Evolutionary conservation across 352 stramenopile genomes (phyloP).

Genomic region (Pilasporangium apinafurcum): DNA sequence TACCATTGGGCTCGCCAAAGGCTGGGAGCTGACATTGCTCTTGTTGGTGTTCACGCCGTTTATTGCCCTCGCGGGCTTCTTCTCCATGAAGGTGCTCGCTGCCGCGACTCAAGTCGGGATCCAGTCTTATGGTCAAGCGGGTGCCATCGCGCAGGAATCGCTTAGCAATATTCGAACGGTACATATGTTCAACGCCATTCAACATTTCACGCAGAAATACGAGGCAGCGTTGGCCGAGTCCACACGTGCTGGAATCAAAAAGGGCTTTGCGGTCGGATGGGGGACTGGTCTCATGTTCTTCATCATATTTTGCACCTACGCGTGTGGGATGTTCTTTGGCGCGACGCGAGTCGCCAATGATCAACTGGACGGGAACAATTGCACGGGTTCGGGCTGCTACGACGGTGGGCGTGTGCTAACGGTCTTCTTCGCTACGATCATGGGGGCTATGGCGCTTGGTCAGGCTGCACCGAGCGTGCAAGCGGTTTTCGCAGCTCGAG

Average conservation of each 20-base stretch:
- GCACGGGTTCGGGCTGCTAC: constrained; percentile 36
- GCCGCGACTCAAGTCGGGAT: constrained; percentile 37
- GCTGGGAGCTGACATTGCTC: constrained; percentile 63
- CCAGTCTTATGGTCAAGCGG: constrained; percentile 58
- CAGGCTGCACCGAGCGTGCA: constrained; percentile 57
- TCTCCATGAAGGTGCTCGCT: constrained; percentile 45
- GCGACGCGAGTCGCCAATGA: constrained; percentile 60
- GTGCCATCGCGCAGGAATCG: constrained; percentile 63
- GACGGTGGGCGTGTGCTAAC: constrained; percentile 59
- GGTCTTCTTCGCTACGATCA: constrained; percentile 67
- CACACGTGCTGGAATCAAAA: constrained; percentile 41
- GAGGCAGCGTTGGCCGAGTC: constrained; percentile 31
- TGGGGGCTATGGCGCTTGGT: constrained; percentile 67
- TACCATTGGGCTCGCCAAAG: constrained; percentile 52
- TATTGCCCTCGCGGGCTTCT: constrained; percentile 38
- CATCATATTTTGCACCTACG: constrained; percentile 66
- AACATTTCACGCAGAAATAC: constrained; percentile 58
- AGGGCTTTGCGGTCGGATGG: constrained; percentile 40
- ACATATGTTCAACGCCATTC: constrained; percentile 71
- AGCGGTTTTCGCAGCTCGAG: constrained; percentile 46
- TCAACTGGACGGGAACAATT: constrained; percentile 32
- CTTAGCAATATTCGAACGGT: constrained; percentile 72
- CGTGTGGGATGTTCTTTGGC: constrained; percentile 73
- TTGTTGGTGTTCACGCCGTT: constrained; percentile 60
- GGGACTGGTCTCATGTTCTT: constrained; percentile 66